Base-by-base conservation (phyloP, 106 monocot genomes). In the Chionographis japonica region DNA sequence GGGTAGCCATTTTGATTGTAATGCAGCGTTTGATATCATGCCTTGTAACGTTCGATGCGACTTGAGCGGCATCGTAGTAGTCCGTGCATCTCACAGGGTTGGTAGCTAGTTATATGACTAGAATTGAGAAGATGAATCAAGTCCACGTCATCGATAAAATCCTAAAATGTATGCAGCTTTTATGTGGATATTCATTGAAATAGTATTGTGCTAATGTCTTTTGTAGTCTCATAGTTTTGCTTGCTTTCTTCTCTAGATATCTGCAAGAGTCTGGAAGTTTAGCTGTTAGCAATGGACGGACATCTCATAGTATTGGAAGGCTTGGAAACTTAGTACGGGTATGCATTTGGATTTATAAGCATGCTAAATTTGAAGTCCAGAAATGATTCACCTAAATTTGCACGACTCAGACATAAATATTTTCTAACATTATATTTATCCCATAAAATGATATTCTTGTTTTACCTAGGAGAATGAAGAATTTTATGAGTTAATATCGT, bases 381-480 rank as follows among this genome's bases (percentile, higher is more conserved):
- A 4, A 50, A 53, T 46, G 12, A 52, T 51, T 20, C 13, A 18
- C 16, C 13, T 18, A 60, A 53, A 36, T 67, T 35, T 46, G 46
- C 9, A 46, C 2, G 8, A 46, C 46, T 46, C 9, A 10, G 5
- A 46, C 27, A 46, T 6, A 46, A 46, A 46, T 10, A 46, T 46
- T 46, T 46, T 46, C 46, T 46, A 46, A 6, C 27, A 27, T 27
- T 27, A 27, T 27, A 27, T 27, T 27, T 68, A 53, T 50, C 39
- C 11, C 60, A 40, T 20, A 14, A 17, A 13, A 39, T 63, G 17
- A 17, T 53, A 4, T 53, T 40, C 9, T 63, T 60, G 61, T 54
- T 53, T 60, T 70, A 50, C 43, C 19, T 80, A 97, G 97, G 92
- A 97, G 37, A 89, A 92, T 75, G 92, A 90, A 72, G 92, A 92